Base-by-base conservation (phyloP, 768 basidiomycete genomes). In the Boletus tomentosulus region DNA sequence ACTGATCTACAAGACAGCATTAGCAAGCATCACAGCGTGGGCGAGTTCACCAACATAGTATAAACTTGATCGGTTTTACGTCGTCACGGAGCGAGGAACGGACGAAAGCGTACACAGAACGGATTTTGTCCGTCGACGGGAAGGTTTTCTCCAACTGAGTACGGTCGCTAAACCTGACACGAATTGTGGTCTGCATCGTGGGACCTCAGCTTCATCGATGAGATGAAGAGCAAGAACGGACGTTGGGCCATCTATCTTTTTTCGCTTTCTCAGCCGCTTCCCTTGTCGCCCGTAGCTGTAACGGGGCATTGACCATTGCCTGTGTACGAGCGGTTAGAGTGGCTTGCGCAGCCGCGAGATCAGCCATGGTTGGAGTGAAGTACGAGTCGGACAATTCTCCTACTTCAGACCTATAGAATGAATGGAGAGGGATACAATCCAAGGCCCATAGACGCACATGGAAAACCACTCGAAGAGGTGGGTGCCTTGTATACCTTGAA, bases 91-190 rank as follows among this genome's bases (percentile, higher is more conserved):
- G 73, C 22, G 82, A 80, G 31, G 76, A 72, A 33, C 86, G 80
- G 49, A 93, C 90, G 58, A 94, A 94, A 10, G 87, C 89, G 66
- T 96, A 95, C 9, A 96, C 82, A 3, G 86, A 76, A 47, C 81
- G 80, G 48, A 96, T 91, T 67, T 88, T 93, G 70, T 84, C 82
- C 4, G 79, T 80, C 6, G 92, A 93, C 3, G 83, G 77, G 63
- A 95, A 94, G 0, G 71, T 70, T 60, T 82, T 85, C 72, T 96
- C 92, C 13, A 96, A 76, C 64, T 87, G 85, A 2, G 84, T 89
- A 46, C 87, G 80, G 69, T 95, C 90, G 22, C 83, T 74, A 70
- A 95, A 96, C 62, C 80, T 81, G 59, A 96, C 71, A 19, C 93
- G 83, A 60, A 96, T 88, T 3, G 78, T 87, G 2, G 90, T 91